A percentile compares a stretch with the other conserved stretches of the same genome.
These are phyloP conservation scores for Clarkia xantiana DNA, from an alignment of 345 rosid genomes.

Conservation along the genomic window DNA sequence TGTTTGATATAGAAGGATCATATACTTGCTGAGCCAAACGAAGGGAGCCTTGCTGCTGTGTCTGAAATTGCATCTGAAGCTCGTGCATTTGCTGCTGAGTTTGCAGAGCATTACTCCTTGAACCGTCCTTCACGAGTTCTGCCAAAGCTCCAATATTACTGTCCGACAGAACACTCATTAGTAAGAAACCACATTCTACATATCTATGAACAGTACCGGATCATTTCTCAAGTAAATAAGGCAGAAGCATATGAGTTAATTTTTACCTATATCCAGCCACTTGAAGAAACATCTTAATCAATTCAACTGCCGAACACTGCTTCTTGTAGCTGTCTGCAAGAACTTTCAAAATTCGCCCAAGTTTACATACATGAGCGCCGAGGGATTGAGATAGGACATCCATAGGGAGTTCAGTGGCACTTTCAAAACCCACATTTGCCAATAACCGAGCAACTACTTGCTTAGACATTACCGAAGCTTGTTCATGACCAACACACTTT, in stretches of 20 bases:
- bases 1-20: neutral
- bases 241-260: conserved; percentile 1
- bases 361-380: conserved; percentile 51
- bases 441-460: conserved; percentile 60
- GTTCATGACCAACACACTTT: conserved; percentile 50
- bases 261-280: conserved; percentile 51
- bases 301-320: conserved; percentile 72
- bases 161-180: conserved; percentile 6
- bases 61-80: conserved; percentile 43
- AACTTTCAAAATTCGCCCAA: conserved; percentile 56
- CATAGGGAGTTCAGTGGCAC: conserved; percentile 68
- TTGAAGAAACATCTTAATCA: conserved; percentile 83
- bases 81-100: conserved; percentile 52
- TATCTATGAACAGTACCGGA: too few species aligned
- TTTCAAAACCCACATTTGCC: conserved; percentile 47
- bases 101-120: conserved; percentile 33
- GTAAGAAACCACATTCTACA: neutral
- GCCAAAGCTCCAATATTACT: conserved; percentile 55
- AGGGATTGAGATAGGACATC: conserved; percentile 68
- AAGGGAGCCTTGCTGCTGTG: conserved; percentile 49
- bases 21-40: conserved; percentile 70
- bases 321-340: conserved; percentile 71
- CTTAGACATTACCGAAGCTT: conserved; percentile 46
- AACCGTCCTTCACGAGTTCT: conserved; percentile 68
- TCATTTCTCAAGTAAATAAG: too few species aligned